phyloP scores from a whole-genome alignment of 1,139 yeast genomes.

The Hansenula anomala region DNA sequence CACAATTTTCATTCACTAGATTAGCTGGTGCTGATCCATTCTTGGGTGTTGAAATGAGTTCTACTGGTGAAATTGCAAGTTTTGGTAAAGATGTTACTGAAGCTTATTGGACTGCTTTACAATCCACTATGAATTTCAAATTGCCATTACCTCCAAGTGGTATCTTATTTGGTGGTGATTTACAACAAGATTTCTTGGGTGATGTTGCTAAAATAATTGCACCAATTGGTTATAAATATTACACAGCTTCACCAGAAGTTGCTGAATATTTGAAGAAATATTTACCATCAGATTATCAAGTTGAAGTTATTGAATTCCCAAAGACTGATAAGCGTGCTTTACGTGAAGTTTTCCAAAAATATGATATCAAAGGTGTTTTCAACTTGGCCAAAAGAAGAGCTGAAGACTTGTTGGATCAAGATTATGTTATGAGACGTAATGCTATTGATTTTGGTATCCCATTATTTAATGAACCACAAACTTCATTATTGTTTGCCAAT shows the following conservation, averaged over 20 bases:
- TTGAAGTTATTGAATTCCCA: slow-evolving; percentile 79
- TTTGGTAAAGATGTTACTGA: slow-evolving; percentile 82
- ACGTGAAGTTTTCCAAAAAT: slow-evolving; percentile 86
- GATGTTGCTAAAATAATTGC: slow-evolving; percentile 65
- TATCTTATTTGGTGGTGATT: slow-evolving; percentile 89
- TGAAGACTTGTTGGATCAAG: slow-evolving; percentile 76
- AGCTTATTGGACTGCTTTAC: slow-evolving; percentile 97
- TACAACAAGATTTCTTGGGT: slow-evolving; percentile 65
- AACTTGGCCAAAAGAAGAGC: slow-evolving; percentile 92
- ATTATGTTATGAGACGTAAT: slow-evolving; percentile 96
- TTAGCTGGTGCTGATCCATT: slow-evolving; percentile 98
- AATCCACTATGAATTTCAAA: slow-evolving; percentile 94
- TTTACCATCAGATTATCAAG: slow-evolving; percentile 35
- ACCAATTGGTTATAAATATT: slow-evolving; percentile 77
- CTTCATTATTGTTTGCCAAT: slow-evolving; percentile 81
- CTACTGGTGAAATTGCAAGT: slow-evolving; percentile 98
- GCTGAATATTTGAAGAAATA: slow-evolving; percentile 57
- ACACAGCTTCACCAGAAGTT: slow-evolving; percentile 70
- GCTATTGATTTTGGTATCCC: slow-evolving; percentile 98
- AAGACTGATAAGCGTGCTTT: slow-evolving; percentile 88
- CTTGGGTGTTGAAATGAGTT: slow-evolving; percentile 98
- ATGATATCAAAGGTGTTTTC: slow-evolving; percentile 81
- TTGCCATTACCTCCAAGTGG: slow-evolving; percentile 90
- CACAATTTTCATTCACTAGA: slow-evolving; percentile 96
- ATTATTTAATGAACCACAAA: slow-evolving; percentile 92